These are phyloP conservation scores for Xylaria sp. DNA, from an alignment of 2,329 filamentous ascomycete species.

Conservation along the genomic window DNA sequence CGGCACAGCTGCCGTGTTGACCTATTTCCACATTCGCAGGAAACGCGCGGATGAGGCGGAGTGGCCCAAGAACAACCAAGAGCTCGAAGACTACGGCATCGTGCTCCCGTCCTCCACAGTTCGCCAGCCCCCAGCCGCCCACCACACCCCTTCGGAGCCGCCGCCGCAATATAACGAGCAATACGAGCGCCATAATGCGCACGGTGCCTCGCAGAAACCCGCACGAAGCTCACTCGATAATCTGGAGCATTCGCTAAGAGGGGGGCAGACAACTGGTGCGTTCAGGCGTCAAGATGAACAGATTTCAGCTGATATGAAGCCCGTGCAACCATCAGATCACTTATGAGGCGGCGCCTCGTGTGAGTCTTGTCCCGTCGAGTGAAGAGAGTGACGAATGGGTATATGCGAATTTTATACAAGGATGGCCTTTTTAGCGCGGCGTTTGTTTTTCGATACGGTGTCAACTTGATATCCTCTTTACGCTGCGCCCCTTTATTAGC, in stretches of 20 bases:
- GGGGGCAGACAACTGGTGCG: constrained; percentile 33
- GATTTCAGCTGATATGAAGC: constrained; percentile 37
- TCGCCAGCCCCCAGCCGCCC: constrained; percentile 25
- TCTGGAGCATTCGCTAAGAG: constrained; percentile 33
- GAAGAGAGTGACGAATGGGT: constrained; percentile 13
- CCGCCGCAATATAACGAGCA: constrained; percentile 12
- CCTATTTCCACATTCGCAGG: constrained; percentile 43
- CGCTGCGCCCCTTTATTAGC: not conserved
- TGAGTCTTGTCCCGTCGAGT: not conserved
- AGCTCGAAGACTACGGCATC: constrained; percentile 48
- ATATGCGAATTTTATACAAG: constrained; percentile 12
- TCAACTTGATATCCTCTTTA: constrained; percentile 19
- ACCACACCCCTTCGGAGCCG: constrained; percentile 1
- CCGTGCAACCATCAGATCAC: constrained; percentile 33
- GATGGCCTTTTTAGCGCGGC: constrained; percentile 27
- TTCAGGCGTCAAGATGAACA: constrained; percentile 35
- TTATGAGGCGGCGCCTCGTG: constrained; percentile 23
- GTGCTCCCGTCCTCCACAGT: constrained; percentile 24
- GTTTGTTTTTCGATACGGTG: constrained; percentile 31
- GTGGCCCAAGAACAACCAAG: constrained; percentile 47
- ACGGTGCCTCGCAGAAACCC: constrained; percentile 16
- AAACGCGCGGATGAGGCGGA: constrained; percentile 42
- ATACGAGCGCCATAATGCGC: constrained; percentile 2
- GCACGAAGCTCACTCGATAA: constrained; percentile 29
- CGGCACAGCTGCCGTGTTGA: constrained; percentile 35